Evolutionary conservation across 805 yeast species (phyloP), one percentile per base, ranked within the genome.

Genomic region (Saturnispora kantuleensis): DNA sequence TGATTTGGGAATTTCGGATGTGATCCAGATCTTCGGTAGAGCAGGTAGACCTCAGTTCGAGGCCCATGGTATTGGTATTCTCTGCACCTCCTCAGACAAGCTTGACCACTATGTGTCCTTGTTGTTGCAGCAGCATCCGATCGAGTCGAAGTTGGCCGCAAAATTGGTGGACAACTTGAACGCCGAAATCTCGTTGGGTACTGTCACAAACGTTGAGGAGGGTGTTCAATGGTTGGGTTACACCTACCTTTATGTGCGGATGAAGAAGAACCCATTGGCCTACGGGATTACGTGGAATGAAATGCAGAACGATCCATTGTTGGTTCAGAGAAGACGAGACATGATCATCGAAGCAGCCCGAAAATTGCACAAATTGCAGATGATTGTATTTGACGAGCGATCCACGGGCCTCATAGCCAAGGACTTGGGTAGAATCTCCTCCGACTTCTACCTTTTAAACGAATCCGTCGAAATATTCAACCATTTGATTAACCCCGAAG

Each of bases 21-120:
- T 93, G 34, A 84, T 94, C 49, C 99, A 93, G 68, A 93, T 93
- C 52, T 93, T 93, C 66, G 99, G 99, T 54, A 84, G 99, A 68
- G 98, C 98, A 26, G 99, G 99, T 66, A 79, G 99, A 65, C 99
- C 99, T 0, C 98, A 94, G 55, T 93, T 78, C 63, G 96, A 90
- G 53, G 77, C 77, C 46, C 81, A 74, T 57, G 99, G 98, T 71
- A 85, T 90, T 2, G 97, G 97, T 69, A 79, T 88, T 18, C 66
- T 93, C 39, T 80, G 93, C 59, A 93, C 98, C 0, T 71, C 95
- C 0, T 70, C 73, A 47, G 97, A 90, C 55, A 69, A 76, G 40
- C 64, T 94, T 26, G 94, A 86, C 54, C 96, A 88, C 53, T 93
- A 90, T 56, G 76, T 94, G n/a, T 77, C 93, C 1, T 69, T 89